phyloP scores from a whole-genome alignment of 2,329 filamentous ascomycete species.

The Ophiostoma tasmaniense region DNA sequence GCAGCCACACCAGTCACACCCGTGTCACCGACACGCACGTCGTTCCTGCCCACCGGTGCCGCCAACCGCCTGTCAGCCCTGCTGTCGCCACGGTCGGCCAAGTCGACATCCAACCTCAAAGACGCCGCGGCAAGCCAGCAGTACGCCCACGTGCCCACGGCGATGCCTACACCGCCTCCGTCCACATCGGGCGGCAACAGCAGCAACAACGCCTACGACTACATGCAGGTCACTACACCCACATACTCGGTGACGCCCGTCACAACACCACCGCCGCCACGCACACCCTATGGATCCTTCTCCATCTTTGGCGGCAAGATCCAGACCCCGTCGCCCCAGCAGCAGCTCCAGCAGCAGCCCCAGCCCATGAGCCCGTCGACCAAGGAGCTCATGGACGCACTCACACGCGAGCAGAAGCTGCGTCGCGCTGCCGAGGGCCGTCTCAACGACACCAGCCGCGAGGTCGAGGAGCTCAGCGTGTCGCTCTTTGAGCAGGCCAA shows the following conservation, averaged over 20 bases:
- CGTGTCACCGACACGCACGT: conserved; percentile 31
- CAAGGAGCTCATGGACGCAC: conserved; percentile 51
- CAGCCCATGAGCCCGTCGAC: conserved; percentile 21
- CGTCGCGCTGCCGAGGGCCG: conserved; percentile 61
- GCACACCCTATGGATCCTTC: conserved; percentile 14
- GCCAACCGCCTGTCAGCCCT: conserved; percentile 38
- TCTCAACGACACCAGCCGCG: conserved; percentile 56
- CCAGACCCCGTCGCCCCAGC: conserved; percentile 14
- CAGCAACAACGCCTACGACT: conserved; percentile 12
- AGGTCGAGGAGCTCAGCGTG: conserved; percentile 71
- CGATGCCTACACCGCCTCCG: conserved; percentile 14
- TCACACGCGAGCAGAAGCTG: conserved; percentile 58
- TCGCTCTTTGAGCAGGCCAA: conserved; percentile 75
- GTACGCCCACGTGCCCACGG: not conserved
- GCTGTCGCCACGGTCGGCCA: conserved; percentile 34
- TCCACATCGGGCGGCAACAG: conserved; percentile 12
- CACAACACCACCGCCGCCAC: conserved; percentile 9
- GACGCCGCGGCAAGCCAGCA: conserved; percentile 10
- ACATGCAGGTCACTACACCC: conserved; percentile 17
- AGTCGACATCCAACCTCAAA: conserved; percentile 36
- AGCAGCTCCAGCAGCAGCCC: not conserved
- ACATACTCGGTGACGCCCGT: conserved; percentile 17
- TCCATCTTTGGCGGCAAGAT: conserved; percentile 10
- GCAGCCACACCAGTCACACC: conserved; percentile 22
- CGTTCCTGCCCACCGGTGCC: conserved; percentile 39